Evolutionary conservation across 2,329 filamentous ascomycete genomes (phyloP), one percentile per base, ranked within the genome.

Genomic region (Phoma herbarum): DNA sequence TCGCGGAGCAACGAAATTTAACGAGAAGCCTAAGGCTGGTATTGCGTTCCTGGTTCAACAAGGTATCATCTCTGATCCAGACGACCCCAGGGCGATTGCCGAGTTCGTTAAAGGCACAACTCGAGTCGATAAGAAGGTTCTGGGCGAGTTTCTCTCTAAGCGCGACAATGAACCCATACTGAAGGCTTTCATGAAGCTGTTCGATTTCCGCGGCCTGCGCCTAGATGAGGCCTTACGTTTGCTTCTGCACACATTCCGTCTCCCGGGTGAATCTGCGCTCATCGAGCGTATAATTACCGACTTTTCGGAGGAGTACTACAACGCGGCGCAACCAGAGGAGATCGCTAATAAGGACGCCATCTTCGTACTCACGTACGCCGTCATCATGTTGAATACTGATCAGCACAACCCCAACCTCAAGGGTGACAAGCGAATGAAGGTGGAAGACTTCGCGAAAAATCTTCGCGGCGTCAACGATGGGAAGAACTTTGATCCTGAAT

Each of bases 361-460:
- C 22, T 99, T 91, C 71, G 88, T 99, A 46, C 82, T 99, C 50
- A 94, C 91, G 0, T 99, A 99, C 74, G 95, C 93, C 35, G 96
- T 97, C 70, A 97, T 99, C 76, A 93, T 99, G 87, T 82, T 99
- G 56, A 99, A 99, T 73, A 97, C 94, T 1, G 95, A 99, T 73
- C 90, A 96, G 70, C 95, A 98, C 77, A 99, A 96, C 71, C 93
- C 93, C 0, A 98, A 97, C 67, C 78, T 98, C 62, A 93, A 87
- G 68, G 78, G 84, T 1, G 82, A 88, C 67, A 91, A 90, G 71
- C 91, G 94, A 39, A 99, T 99, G 95, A 88, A 88, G 1, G 83
- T 89, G 41, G 84, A 87, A 53, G 90, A 94, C 68, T 99, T 99
- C 75, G 85, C 91, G 0, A 89, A 87, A 63, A 98, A 99, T 73